Conservation (phyloP, 2,329 filamentous ascomycete genomes). For the Neonectria faginata region DNA sequence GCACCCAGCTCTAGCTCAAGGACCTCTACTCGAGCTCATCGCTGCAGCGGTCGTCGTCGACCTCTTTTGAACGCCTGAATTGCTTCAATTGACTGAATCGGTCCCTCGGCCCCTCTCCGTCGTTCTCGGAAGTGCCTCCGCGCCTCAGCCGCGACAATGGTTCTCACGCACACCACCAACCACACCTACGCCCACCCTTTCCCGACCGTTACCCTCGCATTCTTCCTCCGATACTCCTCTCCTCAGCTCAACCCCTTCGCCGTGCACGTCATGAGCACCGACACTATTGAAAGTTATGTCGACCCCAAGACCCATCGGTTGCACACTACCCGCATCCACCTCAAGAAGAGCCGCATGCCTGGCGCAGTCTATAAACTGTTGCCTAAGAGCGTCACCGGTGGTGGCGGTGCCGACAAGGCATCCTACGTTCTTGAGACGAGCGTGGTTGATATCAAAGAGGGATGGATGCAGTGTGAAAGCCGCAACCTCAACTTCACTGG, state of each 20-base stretch:
- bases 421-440: slow-evolving; percentile 85
- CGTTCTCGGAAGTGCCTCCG: slow-evolving; percentile 30
- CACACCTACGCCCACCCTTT: slow-evolving; percentile 85
- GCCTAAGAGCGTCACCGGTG: slow-evolving; percentile 76
- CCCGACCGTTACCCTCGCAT: slow-evolving; percentile 86
- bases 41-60: slow-evolving; percentile 4
- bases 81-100: slow-evolving; percentile 32
- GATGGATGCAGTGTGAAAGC: slow-evolving; percentile 86
- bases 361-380: slow-evolving; percentile 80
- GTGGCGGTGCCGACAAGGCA: slow-evolving; percentile 73
- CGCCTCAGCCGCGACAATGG: slow-evolving; percentile 59
- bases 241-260: slow-evolving; percentile 80
- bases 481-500: slow-evolving; percentile 86
- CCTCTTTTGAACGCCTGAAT: background rate
- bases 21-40: slow-evolving; percentile 1
- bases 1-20: slow-evolving; percentile 30
- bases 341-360: slow-evolving; percentile 84
- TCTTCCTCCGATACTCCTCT: slow-evolving; percentile 86
- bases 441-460: slow-evolving; percentile 81
- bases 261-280: slow-evolving; percentile 83
- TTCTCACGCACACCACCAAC: slow-evolving; percentile 73
- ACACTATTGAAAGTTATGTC: slow-evolving; percentile 80
- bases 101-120: slow-evolving; percentile 22
- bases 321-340: slow-evolving; percentile 81
- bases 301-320: slow-evolving; percentile 80